Conservation (phyloP, 1,139 yeast species). For the Pichia sp. region DNA sequence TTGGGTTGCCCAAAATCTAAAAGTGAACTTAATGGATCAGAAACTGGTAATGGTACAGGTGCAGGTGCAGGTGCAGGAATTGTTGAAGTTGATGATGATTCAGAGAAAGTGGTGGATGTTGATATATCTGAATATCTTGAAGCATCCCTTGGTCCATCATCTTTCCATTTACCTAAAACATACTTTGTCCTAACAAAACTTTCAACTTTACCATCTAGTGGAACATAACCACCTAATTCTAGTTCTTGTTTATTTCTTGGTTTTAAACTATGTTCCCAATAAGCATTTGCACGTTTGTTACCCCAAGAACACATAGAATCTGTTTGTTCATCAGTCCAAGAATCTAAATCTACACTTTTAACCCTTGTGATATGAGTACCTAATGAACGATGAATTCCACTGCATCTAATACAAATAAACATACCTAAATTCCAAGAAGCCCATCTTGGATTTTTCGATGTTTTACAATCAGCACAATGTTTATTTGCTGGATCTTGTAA, state of each 20-base stretch:
- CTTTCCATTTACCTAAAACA: conserved; percentile 82
- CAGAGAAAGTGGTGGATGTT: neutral
- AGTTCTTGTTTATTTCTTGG: conserved; percentile 32
- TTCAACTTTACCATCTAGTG: conserved; percentile 81
- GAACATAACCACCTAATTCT: conserved; percentile 47
- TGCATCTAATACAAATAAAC: conserved; percentile 85
- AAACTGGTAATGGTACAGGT: neutral
- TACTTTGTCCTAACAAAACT: conserved; percentile 89
- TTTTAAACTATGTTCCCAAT: conserved; percentile 71
- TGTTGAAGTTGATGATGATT: conserved; percentile 3
- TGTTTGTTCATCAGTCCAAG: conserved; percentile 94
- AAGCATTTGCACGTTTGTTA: conserved; percentile 65
- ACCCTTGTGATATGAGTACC: conserved; percentile 90
- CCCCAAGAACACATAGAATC: conserved; percentile 85
- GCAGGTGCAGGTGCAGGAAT: conserved; percentile 6
- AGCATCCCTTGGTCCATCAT: conserved; percentile 54
- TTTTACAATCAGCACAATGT: conserved; percentile 87
- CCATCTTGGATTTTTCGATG: conserved; percentile 91
- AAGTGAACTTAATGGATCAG: conserved; percentile 9
- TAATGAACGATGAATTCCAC: conserved; percentile 92
- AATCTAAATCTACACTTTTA: conserved; percentile 87
- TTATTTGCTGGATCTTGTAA: conserved; percentile 72
- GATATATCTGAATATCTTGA: conserved; percentile 4
- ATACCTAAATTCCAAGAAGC: conserved; percentile 95
- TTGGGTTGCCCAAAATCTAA: conserved; percentile 3